Evolutionary conservation across 306 rosid species (phyloP), one percentile per base, ranked within the genome.

Genomic region (Castanopsis chinensis): DNA sequence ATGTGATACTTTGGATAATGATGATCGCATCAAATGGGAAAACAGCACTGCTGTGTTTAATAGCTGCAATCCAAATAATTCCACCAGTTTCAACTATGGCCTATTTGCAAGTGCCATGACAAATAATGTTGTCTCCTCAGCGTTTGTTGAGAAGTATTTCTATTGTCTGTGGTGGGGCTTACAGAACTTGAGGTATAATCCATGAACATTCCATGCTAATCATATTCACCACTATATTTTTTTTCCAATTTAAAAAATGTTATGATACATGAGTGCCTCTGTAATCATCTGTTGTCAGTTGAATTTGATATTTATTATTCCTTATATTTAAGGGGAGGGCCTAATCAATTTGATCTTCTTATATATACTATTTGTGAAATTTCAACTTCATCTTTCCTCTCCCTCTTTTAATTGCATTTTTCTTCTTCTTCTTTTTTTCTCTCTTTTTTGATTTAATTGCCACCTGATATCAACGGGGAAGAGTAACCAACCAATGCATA

Each of bases 141-240:
- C 12, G 5, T 91, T 94, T 82, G 13, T 86, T 6, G 85, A 88
- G 85, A 94, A 94, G 90, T 94, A 94, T 74, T 90, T 92, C 80
- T 94, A 87, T 76, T 94, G 97, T 82, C 87, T 94, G 5, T 94
- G 99, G 97, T 92, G 97, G 97, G 99, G 99, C 57, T 80, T 94
- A 83, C 99, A 94, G 89, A 94, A 92, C 87, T 85, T 94, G 87
- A 94, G 98, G 98, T 94, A 77, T 79, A 79, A 57, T 80, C 80
- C 60, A 43, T 28, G 4, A 25, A 23, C 65, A 33, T 72, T 41
- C 76, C 55, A 5, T 41, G 61, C 25, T 41, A 49, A 56, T 33
- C 55, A 21, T 74, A 19, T n/a, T 51, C 27, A 30, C 25, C 23
- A 28, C 27, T 15, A 23, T 33, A 20, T 25, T 71, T 64, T 80